phyloP scores from a whole-genome alignment of 2,329 filamentous ascomycete species.

The Epichloe amarillans region DNA sequence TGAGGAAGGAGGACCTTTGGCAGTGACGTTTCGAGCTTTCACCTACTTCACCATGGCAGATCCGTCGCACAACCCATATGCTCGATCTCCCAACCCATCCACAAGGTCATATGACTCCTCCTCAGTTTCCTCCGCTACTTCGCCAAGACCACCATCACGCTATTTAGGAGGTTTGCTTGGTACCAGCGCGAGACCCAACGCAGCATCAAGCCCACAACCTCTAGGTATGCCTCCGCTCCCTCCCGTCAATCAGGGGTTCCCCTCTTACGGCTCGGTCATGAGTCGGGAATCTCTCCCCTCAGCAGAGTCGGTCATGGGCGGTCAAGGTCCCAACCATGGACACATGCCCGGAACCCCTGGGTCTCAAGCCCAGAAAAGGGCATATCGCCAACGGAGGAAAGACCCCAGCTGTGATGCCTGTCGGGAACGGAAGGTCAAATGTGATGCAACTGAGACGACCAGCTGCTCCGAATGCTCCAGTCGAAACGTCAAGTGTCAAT shows the following conservation, averaged over 20 bases:
- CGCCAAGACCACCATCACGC: constrained; percentile 39
- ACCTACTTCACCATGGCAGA: constrained; percentile 34
- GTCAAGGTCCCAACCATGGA: constrained; percentile 28
- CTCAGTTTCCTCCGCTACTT: constrained; percentile 48
- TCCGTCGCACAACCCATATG: constrained; percentile 39
- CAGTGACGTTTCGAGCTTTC: not conserved
- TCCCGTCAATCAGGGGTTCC: constrained; percentile 34
- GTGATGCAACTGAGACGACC: constrained; percentile 89
- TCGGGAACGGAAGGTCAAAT: constrained; percentile 73
- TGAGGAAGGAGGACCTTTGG: not conserved
- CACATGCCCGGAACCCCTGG: constrained; percentile 29
- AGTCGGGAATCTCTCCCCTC: constrained; percentile 48
- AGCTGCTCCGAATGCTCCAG: constrained; percentile 97
- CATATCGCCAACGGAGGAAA: constrained; percentile 87
- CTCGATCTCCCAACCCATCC: constrained; percentile 48
- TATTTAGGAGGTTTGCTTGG: constrained; percentile 40
- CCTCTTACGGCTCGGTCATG: constrained; percentile 38
- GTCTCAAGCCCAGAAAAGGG: constrained; percentile 67
- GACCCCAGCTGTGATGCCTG: constrained; percentile 97
- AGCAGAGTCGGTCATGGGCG: constrained; percentile 42
- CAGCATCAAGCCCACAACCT: constrained; percentile 35
- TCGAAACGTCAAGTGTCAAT: constrained; percentile 93
- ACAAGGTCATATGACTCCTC: constrained; percentile 51
- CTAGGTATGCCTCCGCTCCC: constrained; percentile 40
- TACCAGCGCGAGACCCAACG: constrained; percentile 35